Base-by-base conservation (phyloP, 164 flowering plant genomes). In the Umbilicus rupestris region DNA sequence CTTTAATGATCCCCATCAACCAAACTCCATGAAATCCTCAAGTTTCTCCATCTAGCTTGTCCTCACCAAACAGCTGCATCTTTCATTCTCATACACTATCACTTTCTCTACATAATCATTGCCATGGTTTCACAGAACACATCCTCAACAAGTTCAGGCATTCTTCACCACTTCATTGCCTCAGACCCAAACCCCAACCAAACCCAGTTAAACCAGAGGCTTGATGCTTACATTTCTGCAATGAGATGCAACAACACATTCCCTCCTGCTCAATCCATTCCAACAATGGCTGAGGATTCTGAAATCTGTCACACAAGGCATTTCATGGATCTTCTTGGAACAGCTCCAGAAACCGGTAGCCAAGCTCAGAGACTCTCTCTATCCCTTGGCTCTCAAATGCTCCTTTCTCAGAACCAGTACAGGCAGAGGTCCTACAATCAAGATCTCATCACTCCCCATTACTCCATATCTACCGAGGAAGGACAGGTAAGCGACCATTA, bases 271-370 rank as follows among this genome's bases (percentile, higher is more conserved):
- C 88, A 82, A 3, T 73, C 82, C 42, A 75, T 80, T 65, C 39
- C 83, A 39, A 41, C 69, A 11, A 19, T 67, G 1, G 62, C 74
- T 1, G 79, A 78, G 46, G 79, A 75, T 58, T 62, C 82, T 33
- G 72, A 75, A 45, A 76, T 72, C 44, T 73, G 68, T 69, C 77
- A 76, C 49, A 74, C 74, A 41, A 79, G 85, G 63, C 84, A 82
- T 64, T 52, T 86, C 7, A 79, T 86, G 81, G 84, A 84, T 75
- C 85, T 81, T 66, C 78, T 83, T 68, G 84, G 83, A 73, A 74
- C 83, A 17, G 49, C 83, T 46, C 78, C 71, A 41, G 87, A 82
- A 59, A 69, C 55, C 33, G 63, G 59, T 47, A 62, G 49, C 66
- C 81, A 64, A 5, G 49, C 71, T 0, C 82, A 78, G 41, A 62